phyloP scores from a whole-genome alignment of 257 asterid genomes.

The Cynanchum wilfordii region DNA sequence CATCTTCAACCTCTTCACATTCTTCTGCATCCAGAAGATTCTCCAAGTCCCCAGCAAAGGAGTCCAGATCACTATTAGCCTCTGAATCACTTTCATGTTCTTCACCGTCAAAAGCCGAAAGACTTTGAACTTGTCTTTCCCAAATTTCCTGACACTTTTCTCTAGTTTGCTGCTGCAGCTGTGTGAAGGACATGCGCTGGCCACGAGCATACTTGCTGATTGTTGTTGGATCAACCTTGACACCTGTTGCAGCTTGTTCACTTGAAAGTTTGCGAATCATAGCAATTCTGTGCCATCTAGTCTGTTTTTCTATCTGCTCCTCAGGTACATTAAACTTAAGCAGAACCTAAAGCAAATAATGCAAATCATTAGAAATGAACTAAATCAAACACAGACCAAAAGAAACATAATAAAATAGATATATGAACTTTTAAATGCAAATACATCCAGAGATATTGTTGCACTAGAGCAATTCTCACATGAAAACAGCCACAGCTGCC shows the following conservation, averaged over 20 bases:
- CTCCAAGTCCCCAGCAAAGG: conserved; percentile 98
- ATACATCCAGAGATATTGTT: background rate
- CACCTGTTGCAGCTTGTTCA: conserved; percentile 98
- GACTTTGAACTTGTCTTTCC: conserved; percentile 92
- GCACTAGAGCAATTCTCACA: background rate
- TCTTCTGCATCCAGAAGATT: conserved; percentile 98
- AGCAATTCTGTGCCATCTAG: conserved; percentile 99
- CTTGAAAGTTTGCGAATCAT: conserved; percentile 94
- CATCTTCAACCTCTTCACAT: conserved; percentile 80
- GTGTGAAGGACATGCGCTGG: conserved; percentile 97
- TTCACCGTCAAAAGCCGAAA: conserved; percentile 76
- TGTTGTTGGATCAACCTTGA: conserved; percentile 88
- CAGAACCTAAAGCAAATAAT: conserved; percentile 63
- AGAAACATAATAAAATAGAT: background rate
- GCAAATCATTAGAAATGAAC: conserved; percentile 6
- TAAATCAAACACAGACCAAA: conserved; percentile 9
- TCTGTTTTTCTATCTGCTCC: conserved; percentile 77
- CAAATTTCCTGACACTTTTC: conserved; percentile 99
- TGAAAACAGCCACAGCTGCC: background rate
- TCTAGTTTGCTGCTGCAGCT: conserved; percentile 98
- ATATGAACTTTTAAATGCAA: background rate
- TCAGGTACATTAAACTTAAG: conserved; percentile 92
- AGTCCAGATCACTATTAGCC: conserved; percentile 94
- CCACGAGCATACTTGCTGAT: conserved; percentile 98
- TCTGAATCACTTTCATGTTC: conserved; percentile 94